Conservation (phyloP, 75 land plant species). For the Pinus tabuliformis region DNA sequence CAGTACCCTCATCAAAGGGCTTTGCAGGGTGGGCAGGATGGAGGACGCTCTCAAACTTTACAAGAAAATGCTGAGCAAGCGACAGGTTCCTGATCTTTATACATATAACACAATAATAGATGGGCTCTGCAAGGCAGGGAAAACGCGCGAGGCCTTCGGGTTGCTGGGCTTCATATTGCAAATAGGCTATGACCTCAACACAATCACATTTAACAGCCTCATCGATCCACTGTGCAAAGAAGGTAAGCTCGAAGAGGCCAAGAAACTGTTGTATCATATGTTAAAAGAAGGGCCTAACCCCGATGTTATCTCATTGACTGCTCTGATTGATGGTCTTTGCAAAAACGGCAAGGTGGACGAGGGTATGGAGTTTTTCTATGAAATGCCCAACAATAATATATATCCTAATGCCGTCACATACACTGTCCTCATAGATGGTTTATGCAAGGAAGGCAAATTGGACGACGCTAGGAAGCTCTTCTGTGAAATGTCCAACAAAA, state of each 20-base stretch:
- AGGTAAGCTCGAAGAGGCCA: conserved; percentile 11
- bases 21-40: conserved; percentile 16
- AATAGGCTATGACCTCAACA: conserved; percentile 15
- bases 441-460: conserved; percentile 17
- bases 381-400: conserved; percentile 15
- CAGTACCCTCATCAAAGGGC: conserved; percentile 25
- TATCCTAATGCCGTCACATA: conserved; percentile 26
- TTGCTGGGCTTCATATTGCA: conserved; percentile 3
- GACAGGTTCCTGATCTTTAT: conserved; percentile 6
- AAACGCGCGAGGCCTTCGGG: conserved; percentile 1
- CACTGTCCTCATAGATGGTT: conserved; percentile 17
- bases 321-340: conserved; percentile 10
- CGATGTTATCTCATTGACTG: conserved; percentile 25
- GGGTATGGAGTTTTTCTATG: conserved; percentile 13
- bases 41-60: conserved; percentile 22
- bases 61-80: conserved; percentile 14
- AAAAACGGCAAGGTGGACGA: conserved; percentile 7
- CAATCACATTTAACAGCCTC: conserved; percentile 22
- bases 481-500: conserved; percentile 19
- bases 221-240: conserved; percentile 22
- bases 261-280: conserved; percentile 11
- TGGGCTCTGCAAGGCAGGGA: conserved; percentile 12
- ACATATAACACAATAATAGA: conserved; percentile 12
- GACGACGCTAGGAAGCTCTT: conserved; percentile 21
- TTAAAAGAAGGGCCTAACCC: conserved; percentile 16